These are phyloP conservation scores for Oryza glaberrima DNA, from an alignment of 176 grass and related monocot genomes.

Conservation along the genomic window DNA sequence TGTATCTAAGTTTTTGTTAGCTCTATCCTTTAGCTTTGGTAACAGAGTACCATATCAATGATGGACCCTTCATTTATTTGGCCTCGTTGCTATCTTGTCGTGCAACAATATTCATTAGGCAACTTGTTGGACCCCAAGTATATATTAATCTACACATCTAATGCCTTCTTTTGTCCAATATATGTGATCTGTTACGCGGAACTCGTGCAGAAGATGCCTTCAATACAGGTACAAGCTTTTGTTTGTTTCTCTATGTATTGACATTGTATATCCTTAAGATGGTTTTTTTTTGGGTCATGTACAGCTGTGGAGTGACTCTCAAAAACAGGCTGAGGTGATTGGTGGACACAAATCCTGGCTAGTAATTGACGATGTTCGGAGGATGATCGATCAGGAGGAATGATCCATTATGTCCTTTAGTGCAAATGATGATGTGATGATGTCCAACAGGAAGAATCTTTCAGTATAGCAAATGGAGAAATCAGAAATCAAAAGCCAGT, in stretches of 20 bases:
- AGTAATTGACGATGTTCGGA: conserved; percentile 73
- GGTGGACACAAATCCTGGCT: conserved; percentile 82
- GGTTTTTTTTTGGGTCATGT: conserved; percentile 35
- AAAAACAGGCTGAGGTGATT: conserved; percentile 68
- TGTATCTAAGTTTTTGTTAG: conserved; percentile 27
- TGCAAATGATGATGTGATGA: not conserved
- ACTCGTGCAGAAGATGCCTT: conserved; percentile 89
- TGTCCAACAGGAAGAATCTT: not conserved
- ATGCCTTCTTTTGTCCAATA: conserved; percentile 48
- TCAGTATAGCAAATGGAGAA: not conserved
- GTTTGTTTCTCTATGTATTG: conserved; percentile 39
- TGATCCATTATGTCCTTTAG: conserved; percentile 23
- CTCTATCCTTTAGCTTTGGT: conserved; percentile 48
- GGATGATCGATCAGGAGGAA: conserved; percentile 87
- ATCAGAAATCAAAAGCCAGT: conserved; percentile 10
- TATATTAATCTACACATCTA: conserved; percentile 42
- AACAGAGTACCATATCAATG: conserved; percentile 43
- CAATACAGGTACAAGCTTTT: conserved; percentile 81
- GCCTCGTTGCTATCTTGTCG: conserved; percentile 46
- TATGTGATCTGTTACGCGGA: conserved; percentile 31
- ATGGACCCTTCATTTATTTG: conserved; percentile 39
- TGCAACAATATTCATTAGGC: conserved; percentile 25
- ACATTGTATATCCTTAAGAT: conserved; percentile 44
- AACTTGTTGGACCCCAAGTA: conserved; percentile 29
- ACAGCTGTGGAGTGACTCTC: conserved; percentile 72